Conservation (phyloP, 129 eudicot species). For the Centella asiatica region DNA sequence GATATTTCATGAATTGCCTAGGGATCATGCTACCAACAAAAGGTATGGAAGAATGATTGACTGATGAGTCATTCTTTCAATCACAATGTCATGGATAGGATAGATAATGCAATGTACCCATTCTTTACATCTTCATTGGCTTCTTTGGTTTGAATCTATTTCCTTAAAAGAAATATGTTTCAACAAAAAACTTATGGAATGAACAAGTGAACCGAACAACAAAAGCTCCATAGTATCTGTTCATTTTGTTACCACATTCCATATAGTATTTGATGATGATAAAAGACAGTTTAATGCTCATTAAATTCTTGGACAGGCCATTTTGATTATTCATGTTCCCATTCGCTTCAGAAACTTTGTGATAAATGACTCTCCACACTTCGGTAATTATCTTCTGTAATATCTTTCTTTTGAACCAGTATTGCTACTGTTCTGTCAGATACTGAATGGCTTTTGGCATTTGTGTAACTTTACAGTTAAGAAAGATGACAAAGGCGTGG, state of each 20-base stretch:
- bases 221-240: background rate
- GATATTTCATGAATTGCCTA: too few relatives aligned
- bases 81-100: background rate
- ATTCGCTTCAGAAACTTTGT: slow-evolving; percentile 48
- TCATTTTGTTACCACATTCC: background rate
- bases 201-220: background rate
- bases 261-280: background rate
- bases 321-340: slow-evolving; percentile 83
- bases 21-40: background rate
- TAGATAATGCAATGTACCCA: background rate
- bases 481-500: slow-evolving; percentile 52
- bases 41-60: background rate
- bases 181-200: background rate
- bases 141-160: too few relatives aligned
- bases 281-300: slow-evolving; percentile 1
- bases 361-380: slow-evolving; percentile 44
- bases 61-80: background rate
- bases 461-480: slow-evolving; percentile 35
- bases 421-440: background rate
- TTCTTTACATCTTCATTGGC: background rate
- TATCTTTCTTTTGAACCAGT: background rate
- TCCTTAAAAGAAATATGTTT: background rate
- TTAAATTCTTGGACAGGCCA: slow-evolving; percentile 57
- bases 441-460: background rate
- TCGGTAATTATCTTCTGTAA: slow-evolving; percentile 42